Evolutionary conservation across 352 stramenopile species (phyloP), one percentile per base, ranked within the genome.

Genomic region (Thraustochytrium striatum): DNA sequence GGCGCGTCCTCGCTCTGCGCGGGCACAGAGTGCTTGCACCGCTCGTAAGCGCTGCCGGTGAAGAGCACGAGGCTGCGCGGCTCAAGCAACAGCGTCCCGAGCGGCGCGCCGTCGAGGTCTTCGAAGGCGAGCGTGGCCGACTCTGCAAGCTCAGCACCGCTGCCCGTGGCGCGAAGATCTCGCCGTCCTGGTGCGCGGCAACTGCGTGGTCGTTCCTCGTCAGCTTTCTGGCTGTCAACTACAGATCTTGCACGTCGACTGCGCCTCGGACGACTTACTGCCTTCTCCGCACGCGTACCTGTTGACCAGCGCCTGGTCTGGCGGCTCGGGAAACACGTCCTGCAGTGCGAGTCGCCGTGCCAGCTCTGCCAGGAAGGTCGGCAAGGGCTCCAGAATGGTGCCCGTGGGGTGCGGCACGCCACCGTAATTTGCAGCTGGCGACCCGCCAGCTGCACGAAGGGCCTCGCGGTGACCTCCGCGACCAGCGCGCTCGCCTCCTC

Each of bases 351-450:
- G 41, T 3, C 35, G 28, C 19, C n/a, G 19, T 13, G 59, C 59
- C 9, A 70, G 41, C 11, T 33, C 59, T 13, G 50, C 59, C 36
- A 70, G 25, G 53, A 70, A 52, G 16, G 59, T 5, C 25, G 59
- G 59, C 59, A 70, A 25, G 1, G 59, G 16, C 59, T 70, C 59
- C 59, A 70, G 53, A n/a, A 70, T 70, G 13, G 59, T 70, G 7
- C 59, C 59, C 25, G 35, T 70, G 59, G 13, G 59, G 8, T 5
- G 39, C 39, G 5, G 5, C 39, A 13, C 39, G 39, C 13, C 39
- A 13, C 39, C 32, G 53, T 61, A 7, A 61, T 7, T 19, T 13
- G 39, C 39, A 13, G 39, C 39, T 13, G 39, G 39, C 39, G 13
- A 47, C n/a, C n/a, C n/a, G n/a, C n/a, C n/a, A n/a, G n/a, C n/a